phyloP scores from a whole-genome alignment of 1,139 yeast species.

The Schwanniomyces etchellsii region DNA sequence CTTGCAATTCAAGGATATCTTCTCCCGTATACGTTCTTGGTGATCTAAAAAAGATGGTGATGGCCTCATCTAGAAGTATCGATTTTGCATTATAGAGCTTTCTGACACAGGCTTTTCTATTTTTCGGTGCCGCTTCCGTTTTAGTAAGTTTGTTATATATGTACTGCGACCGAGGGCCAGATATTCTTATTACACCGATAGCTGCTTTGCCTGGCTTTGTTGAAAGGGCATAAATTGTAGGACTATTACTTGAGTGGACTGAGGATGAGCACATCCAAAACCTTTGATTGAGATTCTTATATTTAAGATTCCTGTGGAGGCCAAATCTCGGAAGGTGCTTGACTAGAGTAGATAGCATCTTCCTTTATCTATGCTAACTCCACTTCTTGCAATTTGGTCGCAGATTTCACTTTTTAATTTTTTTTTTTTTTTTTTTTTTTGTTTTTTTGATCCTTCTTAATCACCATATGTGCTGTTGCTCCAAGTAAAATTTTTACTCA shows the following conservation, averaged over 20 bases:
- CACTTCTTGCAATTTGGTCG: too few species aligned
- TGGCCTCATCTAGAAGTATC: conserved; percentile 65
- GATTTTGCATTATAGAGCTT: conserved; percentile 40
- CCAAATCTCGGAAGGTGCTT: too few species aligned
- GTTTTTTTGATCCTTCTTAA: too few species aligned
- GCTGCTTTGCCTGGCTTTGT: conserved; percentile 82
- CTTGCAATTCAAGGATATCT: conserved; percentile 77
- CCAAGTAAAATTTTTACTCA: too few species aligned
- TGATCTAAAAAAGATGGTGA: conserved; percentile 60
- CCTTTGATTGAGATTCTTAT: neutral
- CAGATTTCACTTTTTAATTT: too few species aligned
- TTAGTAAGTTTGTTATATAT: conserved; percentile 46
- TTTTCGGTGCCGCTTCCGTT: conserved; percentile 31
- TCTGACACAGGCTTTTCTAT: conserved; percentile 53
- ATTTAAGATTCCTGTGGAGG: conserved; percentile 1
- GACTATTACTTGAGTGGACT: conserved; percentile 12
- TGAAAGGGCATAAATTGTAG: conserved; percentile 87
- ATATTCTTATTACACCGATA: conserved; percentile 75
- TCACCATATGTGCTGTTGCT: too few species aligned
- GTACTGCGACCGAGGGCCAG: conserved; percentile 60
- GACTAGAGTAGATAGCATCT: too few species aligned
- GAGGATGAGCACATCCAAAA: neutral
- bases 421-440: too few species aligned
- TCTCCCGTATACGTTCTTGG: conserved; percentile 95
- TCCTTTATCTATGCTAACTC: too few species aligned